These are phyloP conservation scores for Ustilago hordei DNA, from an alignment of 1,284 basidiomycete genomes.

Conservation along the genomic window DNA sequence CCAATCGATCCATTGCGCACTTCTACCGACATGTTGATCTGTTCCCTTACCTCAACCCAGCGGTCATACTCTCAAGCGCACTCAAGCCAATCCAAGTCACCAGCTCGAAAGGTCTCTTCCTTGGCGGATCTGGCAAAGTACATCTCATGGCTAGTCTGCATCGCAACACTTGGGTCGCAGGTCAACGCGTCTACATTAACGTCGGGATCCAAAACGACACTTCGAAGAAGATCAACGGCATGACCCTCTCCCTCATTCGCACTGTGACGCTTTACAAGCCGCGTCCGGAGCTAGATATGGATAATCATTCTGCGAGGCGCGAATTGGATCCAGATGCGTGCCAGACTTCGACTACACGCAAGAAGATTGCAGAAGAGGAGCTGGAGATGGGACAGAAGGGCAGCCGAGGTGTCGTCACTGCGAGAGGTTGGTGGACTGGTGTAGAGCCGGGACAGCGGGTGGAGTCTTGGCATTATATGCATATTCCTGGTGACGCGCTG, in stretches of 20 bases:
- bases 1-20: slow-evolving; percentile 81
- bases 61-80: slow-evolving; percentile 76
- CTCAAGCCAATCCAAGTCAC: slow-evolving; percentile 76
- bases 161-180: slow-evolving; percentile 84
- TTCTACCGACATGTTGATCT: slow-evolving; percentile 88
- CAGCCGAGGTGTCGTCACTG: slow-evolving; percentile 57
- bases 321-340: slow-evolving; percentile 61
- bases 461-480: slow-evolving; percentile 64
- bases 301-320: slow-evolving; percentile 32
- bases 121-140: slow-evolving; percentile 78
- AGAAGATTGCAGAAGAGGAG: slow-evolving; percentile 62
- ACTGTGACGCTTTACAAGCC: slow-evolving; percentile 80
- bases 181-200: slow-evolving; percentile 82
- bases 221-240: slow-evolving; percentile 72
- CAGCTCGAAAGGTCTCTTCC: slow-evolving; percentile 75
- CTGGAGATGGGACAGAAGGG: slow-evolving; percentile 65
- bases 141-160: slow-evolving; percentile 80
- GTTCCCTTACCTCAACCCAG: slow-evolving; percentile 82
- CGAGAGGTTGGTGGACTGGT: slow-evolving; percentile 67
- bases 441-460: slow-evolving; percentile 55
- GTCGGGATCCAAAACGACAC: slow-evolving; percentile 81
- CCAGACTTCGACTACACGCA: slow-evolving; percentile 58
- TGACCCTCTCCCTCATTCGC: slow-evolving; percentile 79
- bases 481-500: slow-evolving; percentile 76
- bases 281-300: slow-evolving; percentile 71